Conservation (phyloP, 2,329 filamentous ascomycete species). For the Sporothrix variecibatus region DNA sequence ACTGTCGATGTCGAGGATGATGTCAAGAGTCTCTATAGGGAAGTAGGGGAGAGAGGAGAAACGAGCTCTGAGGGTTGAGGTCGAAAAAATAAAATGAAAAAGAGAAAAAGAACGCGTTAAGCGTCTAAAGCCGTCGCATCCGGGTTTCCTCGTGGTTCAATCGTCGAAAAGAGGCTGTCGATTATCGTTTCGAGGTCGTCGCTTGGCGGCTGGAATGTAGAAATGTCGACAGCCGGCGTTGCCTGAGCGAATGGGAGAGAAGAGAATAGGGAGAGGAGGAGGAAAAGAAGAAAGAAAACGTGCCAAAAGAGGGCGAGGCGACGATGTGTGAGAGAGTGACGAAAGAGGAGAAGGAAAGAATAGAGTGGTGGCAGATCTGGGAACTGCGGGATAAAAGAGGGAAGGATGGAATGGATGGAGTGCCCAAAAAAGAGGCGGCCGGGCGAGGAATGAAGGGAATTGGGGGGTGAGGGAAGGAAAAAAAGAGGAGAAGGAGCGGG, state of each 20-base stretch:
- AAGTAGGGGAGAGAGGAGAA: neutral
- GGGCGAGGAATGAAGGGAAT: neutral
- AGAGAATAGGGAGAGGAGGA: neutral
- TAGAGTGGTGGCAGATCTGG: conserved; percentile 19
- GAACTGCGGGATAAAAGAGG: conserved; percentile 18
- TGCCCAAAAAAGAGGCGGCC: neutral
- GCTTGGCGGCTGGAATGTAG: conserved; percentile 8
- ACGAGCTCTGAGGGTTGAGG: neutral
- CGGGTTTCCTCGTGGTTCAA: conserved; percentile 3
- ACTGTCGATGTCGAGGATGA: neutral
- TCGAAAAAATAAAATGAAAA: neutral
- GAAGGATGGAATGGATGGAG: neutral
- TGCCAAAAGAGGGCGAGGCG: conserved; percentile 10
- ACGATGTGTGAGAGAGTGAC: conserved; percentile 19
- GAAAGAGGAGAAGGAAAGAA: conserved; percentile 4
- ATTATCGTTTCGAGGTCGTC: neutral
- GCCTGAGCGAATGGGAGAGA: neutral
- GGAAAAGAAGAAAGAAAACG: conserved; percentile 17
- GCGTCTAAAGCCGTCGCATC: conserved; percentile 7
- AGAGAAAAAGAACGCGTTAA: neutral
- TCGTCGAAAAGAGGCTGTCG: neutral
- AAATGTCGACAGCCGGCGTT: neutral
- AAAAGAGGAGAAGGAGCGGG: conserved; percentile 17
- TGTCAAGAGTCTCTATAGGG: neutral
- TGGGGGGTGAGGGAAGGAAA: neutral